Evolutionary conservation across 176 grass and related monocot species (phyloP).

Genomic region (Cenchrus purpureus): DNA sequence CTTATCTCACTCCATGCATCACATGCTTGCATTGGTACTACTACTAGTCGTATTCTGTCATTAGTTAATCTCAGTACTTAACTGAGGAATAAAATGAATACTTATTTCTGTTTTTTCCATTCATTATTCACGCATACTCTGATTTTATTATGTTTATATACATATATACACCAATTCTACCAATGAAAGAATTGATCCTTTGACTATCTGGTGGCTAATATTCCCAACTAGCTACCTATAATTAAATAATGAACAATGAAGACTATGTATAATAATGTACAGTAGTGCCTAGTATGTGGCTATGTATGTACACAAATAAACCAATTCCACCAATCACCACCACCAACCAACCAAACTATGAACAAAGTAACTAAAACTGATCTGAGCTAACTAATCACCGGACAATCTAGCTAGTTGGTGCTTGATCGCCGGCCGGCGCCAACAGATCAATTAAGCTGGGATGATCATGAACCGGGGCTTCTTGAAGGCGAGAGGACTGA

Average conservation of each 20-base stretch:
- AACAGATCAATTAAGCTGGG: constrained; percentile 19
- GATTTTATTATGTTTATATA: background rate
- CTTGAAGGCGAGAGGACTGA: constrained; percentile 79
- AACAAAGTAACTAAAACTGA: background rate
- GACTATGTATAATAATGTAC: too few species aligned
- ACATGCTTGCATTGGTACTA: background rate
- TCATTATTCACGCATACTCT: background rate
- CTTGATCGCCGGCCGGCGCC: too few species aligned
- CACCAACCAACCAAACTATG: background rate
- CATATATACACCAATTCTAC: background rate
- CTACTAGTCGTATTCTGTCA: background rate
- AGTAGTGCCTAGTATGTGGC: too few species aligned
- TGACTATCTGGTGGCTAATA: background rate
- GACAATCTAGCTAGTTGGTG: background rate
- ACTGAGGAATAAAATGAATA: background rate
- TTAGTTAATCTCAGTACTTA: background rate
- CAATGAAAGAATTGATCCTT: constrained; percentile 42
- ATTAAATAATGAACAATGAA: background rate
- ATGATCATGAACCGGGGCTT: constrained; percentile 86
- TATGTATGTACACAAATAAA: background rate
- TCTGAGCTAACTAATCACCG: background rate
- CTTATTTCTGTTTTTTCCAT: background rate
- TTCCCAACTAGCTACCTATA: background rate
- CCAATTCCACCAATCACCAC: background rate
- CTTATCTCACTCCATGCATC: background rate